phyloP scores from a whole-genome alignment of 345 rosid species.

The Hibiscus mutabilis region DNA sequence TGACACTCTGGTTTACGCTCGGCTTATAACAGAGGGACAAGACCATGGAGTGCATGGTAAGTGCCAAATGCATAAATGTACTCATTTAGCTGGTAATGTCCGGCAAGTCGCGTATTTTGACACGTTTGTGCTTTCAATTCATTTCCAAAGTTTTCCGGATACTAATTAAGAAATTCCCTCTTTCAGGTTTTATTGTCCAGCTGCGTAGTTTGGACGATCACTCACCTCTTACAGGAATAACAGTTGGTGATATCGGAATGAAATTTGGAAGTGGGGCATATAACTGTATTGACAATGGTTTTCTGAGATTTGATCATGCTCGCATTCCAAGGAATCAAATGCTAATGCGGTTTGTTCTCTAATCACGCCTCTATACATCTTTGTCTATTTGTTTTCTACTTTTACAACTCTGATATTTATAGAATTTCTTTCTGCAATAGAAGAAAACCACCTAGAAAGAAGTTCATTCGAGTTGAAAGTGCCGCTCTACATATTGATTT shows the following conservation, averaged over 20 bases:
- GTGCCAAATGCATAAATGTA: slow-evolving; percentile 2
- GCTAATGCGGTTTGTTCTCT: slow-evolving; percentile 71
- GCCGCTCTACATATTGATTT: too few species aligned
- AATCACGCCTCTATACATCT: background rate
- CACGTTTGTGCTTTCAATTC: too few species aligned
- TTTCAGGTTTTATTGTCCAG: slow-evolving; percentile 91
- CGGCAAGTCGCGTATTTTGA: too few species aligned
- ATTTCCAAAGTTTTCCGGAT: too few species aligned
- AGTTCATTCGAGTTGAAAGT: too few species aligned
- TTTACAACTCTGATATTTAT: too few species aligned
- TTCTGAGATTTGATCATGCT: slow-evolving; percentile 80
- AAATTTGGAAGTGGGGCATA: slow-evolving; percentile 93
- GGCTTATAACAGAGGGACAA: slow-evolving; percentile 64
- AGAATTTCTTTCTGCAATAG: background rate
- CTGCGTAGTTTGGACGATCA: slow-evolving; percentile 93
- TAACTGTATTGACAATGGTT: slow-evolving; percentile 94
- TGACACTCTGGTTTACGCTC: too few species aligned
- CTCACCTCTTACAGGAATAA: slow-evolving; percentile 88
- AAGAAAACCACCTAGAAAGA: background rate
- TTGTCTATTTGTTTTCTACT: background rate
- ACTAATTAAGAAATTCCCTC: too few species aligned
- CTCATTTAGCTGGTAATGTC: too few species aligned
- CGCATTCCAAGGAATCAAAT: slow-evolving; percentile 90
- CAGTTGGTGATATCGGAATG: slow-evolving; percentile 88
- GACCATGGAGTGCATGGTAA: slow-evolving; percentile 91